Percentiles rank a stretch among this genome's conserved stretches.
phyloP scores from a whole-genome alignment of 1,284 basidiomycete species.

The Ceratobasidium sp. region DNA sequence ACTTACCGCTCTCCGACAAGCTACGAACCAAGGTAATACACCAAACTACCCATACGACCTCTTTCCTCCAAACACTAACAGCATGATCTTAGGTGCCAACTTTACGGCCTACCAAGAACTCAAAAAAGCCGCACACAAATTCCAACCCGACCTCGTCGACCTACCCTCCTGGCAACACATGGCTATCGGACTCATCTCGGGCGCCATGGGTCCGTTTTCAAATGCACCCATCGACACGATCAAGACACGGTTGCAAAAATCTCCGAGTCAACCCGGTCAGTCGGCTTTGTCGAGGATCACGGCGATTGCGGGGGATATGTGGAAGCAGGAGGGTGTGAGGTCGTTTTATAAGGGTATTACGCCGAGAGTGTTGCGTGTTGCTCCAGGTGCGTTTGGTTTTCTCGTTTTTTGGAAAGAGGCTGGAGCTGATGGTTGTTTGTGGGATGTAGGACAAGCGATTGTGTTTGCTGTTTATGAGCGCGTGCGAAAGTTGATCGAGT shows the following conservation, averaged over 20 bases:
- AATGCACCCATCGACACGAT: constrained; percentile 99
- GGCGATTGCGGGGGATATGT: constrained; percentile 92
- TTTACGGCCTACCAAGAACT: constrained; percentile 99
- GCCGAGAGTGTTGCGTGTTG: constrained; percentile 95
- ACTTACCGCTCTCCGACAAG: constrained; percentile 94
- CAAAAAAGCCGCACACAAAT: constrained; percentile 82
- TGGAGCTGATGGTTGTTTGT: background rate
- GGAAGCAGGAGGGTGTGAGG: constrained; percentile 88
- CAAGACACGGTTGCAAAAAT: constrained; percentile 95
- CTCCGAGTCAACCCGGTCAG: constrained; percentile 81
- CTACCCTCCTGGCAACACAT: constrained; percentile 97
- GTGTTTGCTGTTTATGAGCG: constrained; percentile 94
- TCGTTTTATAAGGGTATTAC: constrained; percentile 99
- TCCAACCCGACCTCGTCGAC: constrained; percentile 81
- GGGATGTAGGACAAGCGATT: constrained; percentile 72
- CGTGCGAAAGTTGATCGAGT: constrained; percentile 81
- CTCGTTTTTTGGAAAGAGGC: background rate
- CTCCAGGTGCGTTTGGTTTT: constrained; percentile 73
- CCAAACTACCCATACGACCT: background rate
- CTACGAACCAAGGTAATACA: constrained; percentile 94
- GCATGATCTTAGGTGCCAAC: constrained; percentile 79
- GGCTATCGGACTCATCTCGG: constrained; percentile 93
- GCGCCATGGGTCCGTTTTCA: constrained; percentile 97
- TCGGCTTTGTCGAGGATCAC: constrained; percentile 80
- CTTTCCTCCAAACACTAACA: background rate